Evolutionary conservation across 768 basidiomycete species (phyloP), one percentile per base, ranked within the genome.

Genomic region (Russula griseocarnosa): DNA sequence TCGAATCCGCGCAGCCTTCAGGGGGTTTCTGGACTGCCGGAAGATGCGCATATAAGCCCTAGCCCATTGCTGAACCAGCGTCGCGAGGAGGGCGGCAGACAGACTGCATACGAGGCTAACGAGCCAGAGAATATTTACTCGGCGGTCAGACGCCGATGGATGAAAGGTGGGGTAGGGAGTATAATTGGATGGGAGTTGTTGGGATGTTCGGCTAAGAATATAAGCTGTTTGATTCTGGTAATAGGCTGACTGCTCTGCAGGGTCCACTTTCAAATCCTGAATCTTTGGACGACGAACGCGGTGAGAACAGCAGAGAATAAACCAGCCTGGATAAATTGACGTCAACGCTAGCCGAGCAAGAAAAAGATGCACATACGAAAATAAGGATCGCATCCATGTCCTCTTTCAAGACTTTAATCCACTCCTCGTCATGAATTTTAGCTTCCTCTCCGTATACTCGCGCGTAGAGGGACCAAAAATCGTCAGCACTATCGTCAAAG

Each of bases 21-120:
- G 47, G 46, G 53, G 66, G 26, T 40, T 64, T 46, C 72, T 4
- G 76, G 73, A 34, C 71, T 66, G 34, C 74, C 73, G 47, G 72
- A 73, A 68, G 46, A 67, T 38, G 3, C 59, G 59, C 57, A 66
- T 52, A 60, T 79, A 79, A 34, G 76, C 73, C 18, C 77, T 74
- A 1, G 78, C 72, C 82, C 82, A 83, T 61, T 81, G 79, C 67
- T 83, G 77, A 30, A 80, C 76, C 4, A 83, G 68, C 22, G 78
- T 81, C 14, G 80, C 79, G 11, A 71, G 62, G 24, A 82, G 72
- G 60, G 77, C 79, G 34, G 78, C 76, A 1, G 72, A 72, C 5
- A 83, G 72, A 63, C 79, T 81, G 55, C 79, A 71, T 18, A 70
- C 58, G 3, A 74, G 68, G 51, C 67, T 69, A 6, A 63, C 47